Evolutionary conservation across 1,284 basidiomycete genomes (phyloP).

Genomic region (Cryptococcus depauperatus): DNA sequence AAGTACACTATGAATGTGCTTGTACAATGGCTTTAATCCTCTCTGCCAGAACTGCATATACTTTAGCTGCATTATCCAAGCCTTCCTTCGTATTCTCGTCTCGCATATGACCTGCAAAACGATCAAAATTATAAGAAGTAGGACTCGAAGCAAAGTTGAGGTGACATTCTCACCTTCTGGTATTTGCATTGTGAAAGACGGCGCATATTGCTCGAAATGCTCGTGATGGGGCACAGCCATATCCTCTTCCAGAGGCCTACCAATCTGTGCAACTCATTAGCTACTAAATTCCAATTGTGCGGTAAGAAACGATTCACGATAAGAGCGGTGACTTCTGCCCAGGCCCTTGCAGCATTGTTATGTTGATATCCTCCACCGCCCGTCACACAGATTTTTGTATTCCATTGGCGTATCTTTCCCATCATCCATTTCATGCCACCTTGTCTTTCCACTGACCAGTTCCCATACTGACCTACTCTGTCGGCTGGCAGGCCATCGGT

Average conservation of each 20-base stretch:
- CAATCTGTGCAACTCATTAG: conserved; percentile 46
- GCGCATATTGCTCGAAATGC: conserved; percentile 61
- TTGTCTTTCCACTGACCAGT: conserved; percentile 59
- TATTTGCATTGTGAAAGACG: conserved; percentile 71
- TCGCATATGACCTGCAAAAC: conserved; percentile 53
- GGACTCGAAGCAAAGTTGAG: neutral
- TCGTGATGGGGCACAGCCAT: conserved; percentile 63
- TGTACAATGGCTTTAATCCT: conserved; percentile 12
- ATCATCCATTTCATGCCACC: conserved; percentile 68
- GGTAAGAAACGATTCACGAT: conserved; percentile 50
- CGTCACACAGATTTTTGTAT: conserved; percentile 49
- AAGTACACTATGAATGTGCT: conserved; percentile 4
- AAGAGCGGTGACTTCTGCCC: conserved; percentile 69
- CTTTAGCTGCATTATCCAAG: conserved; percentile 16
- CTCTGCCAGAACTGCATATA: conserved; percentile 6
- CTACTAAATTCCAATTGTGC: neutral
- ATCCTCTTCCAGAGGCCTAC: conserved; percentile 52
- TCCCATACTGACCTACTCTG: conserved; percentile 58
- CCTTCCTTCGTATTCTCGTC: conserved; percentile 62
- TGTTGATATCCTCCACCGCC: conserved; percentile 68
- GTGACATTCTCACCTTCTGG: conserved; percentile 41
- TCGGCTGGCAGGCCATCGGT: conserved; percentile 78
- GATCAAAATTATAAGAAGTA: neutral
- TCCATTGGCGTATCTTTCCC: conserved; percentile 54
- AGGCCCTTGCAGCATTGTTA: conserved; percentile 72